phyloP scores from a whole-genome alignment of 306 rosid genomes.

The Phaseolus lunatus region DNA sequence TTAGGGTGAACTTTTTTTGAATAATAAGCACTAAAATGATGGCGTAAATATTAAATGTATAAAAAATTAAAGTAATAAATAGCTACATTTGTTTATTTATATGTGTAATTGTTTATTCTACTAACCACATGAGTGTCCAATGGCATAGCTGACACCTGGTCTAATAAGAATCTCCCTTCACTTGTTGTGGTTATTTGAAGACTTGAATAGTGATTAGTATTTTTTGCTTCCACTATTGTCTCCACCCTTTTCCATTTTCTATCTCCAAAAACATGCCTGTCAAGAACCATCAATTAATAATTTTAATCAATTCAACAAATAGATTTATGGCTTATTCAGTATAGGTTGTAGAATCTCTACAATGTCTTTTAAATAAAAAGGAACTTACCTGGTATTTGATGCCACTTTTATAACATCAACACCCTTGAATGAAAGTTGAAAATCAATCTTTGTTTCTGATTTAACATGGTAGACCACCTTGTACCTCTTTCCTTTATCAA shows the following conservation, averaged over 20 bases:
- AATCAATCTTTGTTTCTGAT: neutral
- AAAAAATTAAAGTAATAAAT: too few species aligned
- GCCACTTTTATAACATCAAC: constrained; percentile 1
- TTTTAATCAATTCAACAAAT: constrained; percentile 30
- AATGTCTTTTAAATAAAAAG: neutral
- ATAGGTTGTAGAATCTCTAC: neutral
- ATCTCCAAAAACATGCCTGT: neutral
- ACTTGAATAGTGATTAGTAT: neutral
- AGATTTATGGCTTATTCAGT: neutral
- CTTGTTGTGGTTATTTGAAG: constrained; percentile 37
- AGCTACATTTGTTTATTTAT: neutral
- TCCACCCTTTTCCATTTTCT: constrained; percentile 8
- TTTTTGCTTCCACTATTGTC: constrained; percentile 2
- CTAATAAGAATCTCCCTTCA: constrained; percentile 35
- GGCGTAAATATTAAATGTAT: too few species aligned
- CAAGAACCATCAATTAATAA: constrained; percentile 24
- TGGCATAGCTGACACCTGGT: constrained; percentile 52
- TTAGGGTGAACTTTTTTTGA: too few species aligned
- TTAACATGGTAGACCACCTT: constrained; percentile 62
- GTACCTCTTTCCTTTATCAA: constrained; percentile 75
- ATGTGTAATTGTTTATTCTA: neutral
- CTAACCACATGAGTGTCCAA: constrained; percentile 43
- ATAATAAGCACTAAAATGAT: too few species aligned
- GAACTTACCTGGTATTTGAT: constrained; percentile 43
- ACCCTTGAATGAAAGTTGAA: constrained; percentile 13